Base-by-base conservation (phyloP, 2,329 filamentous ascomycete genomes). In the Talaromyces sp. region DNA sequence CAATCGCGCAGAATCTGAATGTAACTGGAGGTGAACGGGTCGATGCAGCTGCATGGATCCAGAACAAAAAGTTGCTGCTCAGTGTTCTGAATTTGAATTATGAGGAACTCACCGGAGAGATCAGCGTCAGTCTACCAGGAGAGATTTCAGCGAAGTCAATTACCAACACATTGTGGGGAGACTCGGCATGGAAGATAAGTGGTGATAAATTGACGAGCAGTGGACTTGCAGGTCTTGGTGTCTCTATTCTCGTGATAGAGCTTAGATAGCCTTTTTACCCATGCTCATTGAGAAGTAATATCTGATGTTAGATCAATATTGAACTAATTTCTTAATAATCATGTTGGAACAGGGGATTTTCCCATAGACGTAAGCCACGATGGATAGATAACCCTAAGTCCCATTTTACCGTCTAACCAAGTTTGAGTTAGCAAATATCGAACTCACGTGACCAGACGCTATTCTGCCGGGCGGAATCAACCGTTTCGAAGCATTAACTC, bases 21-120 rank as follows among this genome's bases (percentile, higher is more conserved):
- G 72, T 75, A 3, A 54, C 33, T 3, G 72, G 70, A 1, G 69
- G 69, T 17, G 56, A 58, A 7, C 66, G 72, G 25, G 66, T 81
- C 3, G 81, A 84, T 75, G 80, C 73, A 25, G 74, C 77, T 52
- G 75, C 73, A 1, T 84, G 82, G 82, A 71, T 74, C 9, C 62
- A 72, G 4, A 76, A 70, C 4, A 64, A 69, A 0, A 71, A 71
- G 66, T 73, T 80, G 68, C 69, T 83, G 59, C 68, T 82, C 49
- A 76, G 76, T 37, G 67, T 82, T 35, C 73, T 80, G 17, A 77
- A 78, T 69, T 64, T 74, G n/a, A 70, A 75, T 41, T 77, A 78
- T 31, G 61, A 27, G 11, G 25, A 27, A 9, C 35, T 62, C 1
- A 31, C 47, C 62, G 64, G 17, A 43, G 57, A 5, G 66, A 64